These are phyloP conservation scores for Fraxinus albicans DNA, from an alignment of 305 asterid genomes.

Conservation along the genomic window DNA sequence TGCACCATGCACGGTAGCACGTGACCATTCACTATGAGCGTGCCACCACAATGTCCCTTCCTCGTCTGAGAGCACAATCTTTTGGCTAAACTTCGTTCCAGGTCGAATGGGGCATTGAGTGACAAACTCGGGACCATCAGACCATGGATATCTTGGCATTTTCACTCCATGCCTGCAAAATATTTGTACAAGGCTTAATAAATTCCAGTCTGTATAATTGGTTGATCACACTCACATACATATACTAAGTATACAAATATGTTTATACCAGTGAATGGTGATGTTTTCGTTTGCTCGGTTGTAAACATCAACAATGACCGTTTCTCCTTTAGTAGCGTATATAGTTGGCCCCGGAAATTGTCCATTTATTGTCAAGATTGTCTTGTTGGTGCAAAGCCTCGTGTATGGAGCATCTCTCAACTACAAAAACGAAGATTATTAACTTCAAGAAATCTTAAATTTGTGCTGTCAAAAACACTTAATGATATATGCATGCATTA, in stretches of 20 bases:
- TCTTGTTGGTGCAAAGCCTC: too few species aligned
- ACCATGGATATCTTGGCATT: not conserved
- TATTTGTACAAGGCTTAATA: not conserved
- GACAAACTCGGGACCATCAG: not conserved
- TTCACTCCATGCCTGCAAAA: not conserved
- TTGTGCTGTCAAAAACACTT: not conserved
- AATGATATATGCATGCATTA: not conserved
- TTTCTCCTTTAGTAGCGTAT: too few species aligned
- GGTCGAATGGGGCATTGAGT: conserved; percentile 76
- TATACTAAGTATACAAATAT: not conserved
- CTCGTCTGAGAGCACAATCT: conserved; percentile 53
- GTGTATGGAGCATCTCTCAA: too few species aligned
- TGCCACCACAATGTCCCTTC: conserved; percentile 82
- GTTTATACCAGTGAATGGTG: too few species aligned
- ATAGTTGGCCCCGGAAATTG: too few species aligned
- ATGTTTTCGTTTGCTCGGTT: too few species aligned
- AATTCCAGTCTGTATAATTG: too few species aligned
- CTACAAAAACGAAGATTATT: too few species aligned
- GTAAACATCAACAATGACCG: too few species aligned
- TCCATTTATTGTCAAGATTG: too few species aligned
- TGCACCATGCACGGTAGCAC: conserved; percentile 69
- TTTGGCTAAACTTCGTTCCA: conserved; percentile 48
- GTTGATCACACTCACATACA: not conserved
- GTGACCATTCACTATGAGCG: conserved; percentile 74
- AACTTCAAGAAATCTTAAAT: not conserved